Base-by-base conservation (phyloP, 106 monocot genomes). In the Allium sativum region DNA sequence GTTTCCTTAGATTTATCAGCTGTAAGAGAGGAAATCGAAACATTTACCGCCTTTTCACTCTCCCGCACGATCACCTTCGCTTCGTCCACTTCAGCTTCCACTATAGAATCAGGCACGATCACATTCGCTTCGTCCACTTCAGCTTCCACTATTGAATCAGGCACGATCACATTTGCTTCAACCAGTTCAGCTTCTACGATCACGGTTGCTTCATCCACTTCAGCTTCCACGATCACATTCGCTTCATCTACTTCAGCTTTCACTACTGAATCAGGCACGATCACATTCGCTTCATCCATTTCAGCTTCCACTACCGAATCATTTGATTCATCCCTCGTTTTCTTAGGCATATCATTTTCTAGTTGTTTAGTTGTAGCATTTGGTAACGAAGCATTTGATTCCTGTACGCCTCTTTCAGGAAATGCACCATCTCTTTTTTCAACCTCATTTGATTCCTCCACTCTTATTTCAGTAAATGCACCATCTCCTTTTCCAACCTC, bases 1-100 rank as follows among this genome's bases (percentile, higher is more conserved):
- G 56, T 31, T 21, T 56, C 56, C 57, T 21, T 22, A 31, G 22
- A 21, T 57, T 57, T 57, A 57, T 57, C 57, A 57, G 57, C 57
- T 22, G 12, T 12, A 22, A 19, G 31, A 10, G 21, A 10, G 4
- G 57, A 57, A 13, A 18, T 60, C 44, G 60, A 43, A 60, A 17
- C 60, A 44, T 60, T 44, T 8, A 17, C 60, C 10, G 17, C 7
- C 42, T 40, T 12, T 12, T 12, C 8, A 13, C 57, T 58, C 22
- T 9, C 19, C 12, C 22, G 21, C 21, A 56, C 9, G 9, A 31
- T 56, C 4, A 22, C 56, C 21, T 7, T 4, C 19, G 47, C 47
- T 47, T 47, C 12, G 12, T 47, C 47, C 9, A 8, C 12, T 8
- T 47, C 47, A 12, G 47, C 47, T 47, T 47, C 47, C 12, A 8